Percentiles rank a stretch among this genome's conserved stretches.
Evolutionary conservation across 1,284 basidiomycete genomes (phyloP).

Genomic region (Lignosus rhinocerotis): DNA sequence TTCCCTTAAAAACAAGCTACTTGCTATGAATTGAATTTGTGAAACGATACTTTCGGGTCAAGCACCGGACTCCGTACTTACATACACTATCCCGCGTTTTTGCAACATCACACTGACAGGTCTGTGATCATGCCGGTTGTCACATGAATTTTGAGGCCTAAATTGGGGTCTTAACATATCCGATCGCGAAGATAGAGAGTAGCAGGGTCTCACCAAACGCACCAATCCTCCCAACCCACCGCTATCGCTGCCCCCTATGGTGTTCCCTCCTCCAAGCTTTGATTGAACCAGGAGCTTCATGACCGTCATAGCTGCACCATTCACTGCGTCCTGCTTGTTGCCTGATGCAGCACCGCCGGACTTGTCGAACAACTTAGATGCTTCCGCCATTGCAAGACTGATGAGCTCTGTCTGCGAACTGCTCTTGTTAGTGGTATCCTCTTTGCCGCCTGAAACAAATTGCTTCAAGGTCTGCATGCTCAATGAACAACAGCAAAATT

Average conservation of each 20-base stretch:
- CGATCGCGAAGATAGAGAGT: no score
- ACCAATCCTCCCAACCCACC: constrained; percentile 63
- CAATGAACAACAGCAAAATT: background rate
- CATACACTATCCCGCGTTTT: no score
- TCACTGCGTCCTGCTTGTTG: constrained; percentile 81
- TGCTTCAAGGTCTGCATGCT: no score
- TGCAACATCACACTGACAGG: no score
- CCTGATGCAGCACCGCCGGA: constrained; percentile 65
- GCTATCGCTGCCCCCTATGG: constrained; percentile 57
- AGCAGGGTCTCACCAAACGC: constrained; percentile 57
- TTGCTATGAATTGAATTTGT: no score
- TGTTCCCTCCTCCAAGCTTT: constrained; percentile 48
- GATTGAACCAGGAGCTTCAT: constrained; percentile 78
- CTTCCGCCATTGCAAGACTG: constrained; percentile 82
- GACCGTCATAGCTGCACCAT: constrained; percentile 79
- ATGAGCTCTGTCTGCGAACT: constrained; percentile 65
- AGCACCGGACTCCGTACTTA: no score
- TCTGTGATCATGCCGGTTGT: no score
- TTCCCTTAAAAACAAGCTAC: no score
- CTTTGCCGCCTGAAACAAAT: constrained; percentile 53
- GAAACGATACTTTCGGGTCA: no score
- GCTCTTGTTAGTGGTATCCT: constrained; percentile 34
- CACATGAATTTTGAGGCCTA: no score
- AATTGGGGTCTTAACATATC: no score
- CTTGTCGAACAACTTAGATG: constrained; percentile 70